Conservation (phyloP, 768 basidiomycete genomes). For the Hysterangium stoloniferum region DNA sequence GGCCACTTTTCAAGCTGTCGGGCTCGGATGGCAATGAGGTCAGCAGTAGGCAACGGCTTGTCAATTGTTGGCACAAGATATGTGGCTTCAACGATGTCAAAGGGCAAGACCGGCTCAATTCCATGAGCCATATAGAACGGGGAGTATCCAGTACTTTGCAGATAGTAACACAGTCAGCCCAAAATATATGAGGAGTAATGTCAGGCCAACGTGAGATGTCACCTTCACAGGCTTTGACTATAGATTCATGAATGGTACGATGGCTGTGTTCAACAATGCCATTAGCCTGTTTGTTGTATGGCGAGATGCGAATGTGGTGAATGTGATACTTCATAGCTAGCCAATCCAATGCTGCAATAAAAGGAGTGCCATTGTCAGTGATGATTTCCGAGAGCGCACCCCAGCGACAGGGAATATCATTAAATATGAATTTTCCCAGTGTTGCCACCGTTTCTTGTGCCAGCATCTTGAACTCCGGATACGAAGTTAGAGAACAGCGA, state of each 20-base stretch:
- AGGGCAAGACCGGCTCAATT: constrained; percentile 24
- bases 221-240: constrained; percentile 26
- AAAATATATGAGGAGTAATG: constrained; percentile 13
- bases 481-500: constrained; percentile 17
- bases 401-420: constrained; percentile 18
- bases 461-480: constrained; percentile 19
- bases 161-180: constrained; percentile 23
- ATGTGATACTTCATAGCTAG: constrained; percentile 10
- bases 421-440: constrained; percentile 16
- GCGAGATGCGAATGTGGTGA: constrained; percentile 26
- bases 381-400: constrained; percentile 14
- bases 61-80: constrained; percentile 17
- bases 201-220: constrained; percentile 18
- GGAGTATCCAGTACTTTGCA: constrained; percentile 21
- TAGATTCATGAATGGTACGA: constrained; percentile 20
- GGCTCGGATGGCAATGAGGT: constrained; percentile 13
- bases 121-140: constrained; percentile 27
- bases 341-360: constrained; percentile 9
- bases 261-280: constrained; percentile 30
- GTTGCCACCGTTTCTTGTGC: constrained; percentile 14
- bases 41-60: constrained; percentile 10
- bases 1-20: constrained; percentile 11
- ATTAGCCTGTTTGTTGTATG: constrained; percentile 33
- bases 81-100: constrained; percentile 27
- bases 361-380: constrained; percentile 16